These are phyloP conservation scores for Dalbergia oliveri DNA, from an alignment of 306 rosid genomes.

Conservation along the genomic window DNA sequence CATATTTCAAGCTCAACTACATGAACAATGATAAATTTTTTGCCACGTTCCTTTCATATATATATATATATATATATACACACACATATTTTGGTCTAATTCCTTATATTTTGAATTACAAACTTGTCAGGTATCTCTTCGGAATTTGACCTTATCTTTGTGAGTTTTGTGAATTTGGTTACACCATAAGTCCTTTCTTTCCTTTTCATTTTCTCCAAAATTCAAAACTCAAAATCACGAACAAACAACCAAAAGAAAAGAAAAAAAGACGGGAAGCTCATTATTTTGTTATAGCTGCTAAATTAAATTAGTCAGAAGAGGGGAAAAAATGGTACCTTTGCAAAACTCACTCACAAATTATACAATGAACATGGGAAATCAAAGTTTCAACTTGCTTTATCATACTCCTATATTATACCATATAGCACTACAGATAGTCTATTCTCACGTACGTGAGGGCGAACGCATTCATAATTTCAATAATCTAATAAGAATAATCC, in stretches of 20 bases:
- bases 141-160: too few relatives aligned
- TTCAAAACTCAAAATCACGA: too few relatives aligned
- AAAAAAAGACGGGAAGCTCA: not conserved
- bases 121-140: too few relatives aligned
- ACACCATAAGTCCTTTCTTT: too few relatives aligned
- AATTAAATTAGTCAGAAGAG: not conserved
- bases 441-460: slow-evolving; percentile 33
- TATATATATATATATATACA: too few relatives aligned
- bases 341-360: not conserved
- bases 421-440: not conserved
- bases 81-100: too few relatives aligned
- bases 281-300: slow-evolving; percentile 6
- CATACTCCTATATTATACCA: not conserved
- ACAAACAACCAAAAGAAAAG: not conserved
- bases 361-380: not conserved
- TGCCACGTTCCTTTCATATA: not conserved
- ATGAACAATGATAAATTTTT: not conserved
- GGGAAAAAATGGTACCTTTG: slow-evolving; percentile 9
- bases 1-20: not conserved
- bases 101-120: too few relatives aligned
- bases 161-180: too few relatives aligned
- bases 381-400: slow-evolving; percentile 13
- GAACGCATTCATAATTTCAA: not conserved
- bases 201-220: too few relatives aligned
- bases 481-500: not conserved